These are phyloP conservation scores for Fusarium sp. DNA, from an alignment of 2,329 filamentous ascomycete genomes.

Conservation along the genomic window DNA sequence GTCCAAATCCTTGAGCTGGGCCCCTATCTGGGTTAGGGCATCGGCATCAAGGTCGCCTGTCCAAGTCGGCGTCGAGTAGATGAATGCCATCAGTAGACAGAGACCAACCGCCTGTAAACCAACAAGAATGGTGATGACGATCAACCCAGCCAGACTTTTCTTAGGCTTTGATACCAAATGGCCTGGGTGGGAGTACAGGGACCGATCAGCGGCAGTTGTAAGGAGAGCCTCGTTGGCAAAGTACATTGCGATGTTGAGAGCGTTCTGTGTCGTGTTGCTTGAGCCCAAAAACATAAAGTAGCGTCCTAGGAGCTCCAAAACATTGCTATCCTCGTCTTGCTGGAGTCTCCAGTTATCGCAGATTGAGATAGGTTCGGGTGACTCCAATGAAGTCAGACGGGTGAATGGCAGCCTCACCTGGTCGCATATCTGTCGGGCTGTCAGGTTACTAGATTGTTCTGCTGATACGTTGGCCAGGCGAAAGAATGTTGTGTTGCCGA, in stretches of 20 bases:
- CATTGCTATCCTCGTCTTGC: not conserved
- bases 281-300: not conserved
- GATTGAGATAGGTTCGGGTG: not conserved
- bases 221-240: conserved; percentile 31
- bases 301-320: not conserved
- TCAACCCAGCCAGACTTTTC: not conserved
- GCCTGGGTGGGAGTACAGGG: not conserved
- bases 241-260: conserved; percentile 25
- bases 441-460: not conserved
- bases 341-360: not conserved
- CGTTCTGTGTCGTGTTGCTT: not conserved
- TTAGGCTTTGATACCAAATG: conserved; percentile 9
- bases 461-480: not conserved
- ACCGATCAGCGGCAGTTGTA: not conserved
- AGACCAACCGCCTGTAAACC: conserved; percentile 12
- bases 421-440: not conserved
- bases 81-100: conserved; percentile 2
- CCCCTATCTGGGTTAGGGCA: conserved; percentile 6
- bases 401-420: not conserved
- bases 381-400: not conserved
- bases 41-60: conserved; percentile 21
- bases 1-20: conserved; percentile 16
- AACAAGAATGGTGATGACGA: conserved; percentile 6
- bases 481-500: conserved; percentile 22
- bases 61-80: conserved; percentile 15